These are phyloP conservation scores for Amauroascus niger DNA, from an alignment of 2,329 filamentous ascomycete genomes.

Conservation along the genomic window DNA sequence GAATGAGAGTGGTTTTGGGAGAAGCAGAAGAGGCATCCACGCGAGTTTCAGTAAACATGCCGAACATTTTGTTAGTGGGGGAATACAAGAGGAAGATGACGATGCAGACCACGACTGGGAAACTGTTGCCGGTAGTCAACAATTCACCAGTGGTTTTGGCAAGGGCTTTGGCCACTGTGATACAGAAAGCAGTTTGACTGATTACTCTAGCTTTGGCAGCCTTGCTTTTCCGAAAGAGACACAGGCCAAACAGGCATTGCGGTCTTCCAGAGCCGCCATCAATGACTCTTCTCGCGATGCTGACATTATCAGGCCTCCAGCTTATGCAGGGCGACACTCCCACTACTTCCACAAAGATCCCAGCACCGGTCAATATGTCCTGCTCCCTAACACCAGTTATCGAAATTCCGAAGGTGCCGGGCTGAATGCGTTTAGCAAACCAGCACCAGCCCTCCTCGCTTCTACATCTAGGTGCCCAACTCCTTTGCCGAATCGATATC, in stretches of 20 bases:
- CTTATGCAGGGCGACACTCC: constrained; percentile 8
- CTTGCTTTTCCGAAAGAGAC: constrained; percentile 10
- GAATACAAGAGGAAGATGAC: constrained; percentile 60
- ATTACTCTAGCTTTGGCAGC: constrained; percentile 21
- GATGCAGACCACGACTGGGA: constrained; percentile 22
- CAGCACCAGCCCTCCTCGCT: constrained; percentile 13
- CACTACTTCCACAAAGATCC: constrained; percentile 11
- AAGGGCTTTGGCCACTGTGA: constrained; percentile 8
- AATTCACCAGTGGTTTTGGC: constrained; percentile 12
- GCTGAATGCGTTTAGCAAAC: background rate
- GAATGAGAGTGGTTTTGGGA: background rate
- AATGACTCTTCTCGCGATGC: constrained; percentile 8
- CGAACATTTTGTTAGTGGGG: constrained; percentile 67
- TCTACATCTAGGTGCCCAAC: constrained; percentile 14
- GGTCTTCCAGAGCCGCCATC: background rate
- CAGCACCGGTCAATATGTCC: constrained; percentile 5
- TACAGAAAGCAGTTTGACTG: constrained; percentile 22
- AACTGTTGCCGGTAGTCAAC: constrained; percentile 20
- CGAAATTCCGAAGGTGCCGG: constrained; percentile 2
- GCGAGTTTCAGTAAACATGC: background rate
- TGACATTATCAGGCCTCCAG: background rate
- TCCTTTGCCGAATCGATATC: constrained; percentile 13
- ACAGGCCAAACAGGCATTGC: constrained; percentile 2
- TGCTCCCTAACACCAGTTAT: constrained; percentile 11
- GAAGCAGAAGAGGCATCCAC: background rate